phyloP scores from a whole-genome alignment of 2,329 filamentous ascomycete species.

The Trichoderma sp. region DNA sequence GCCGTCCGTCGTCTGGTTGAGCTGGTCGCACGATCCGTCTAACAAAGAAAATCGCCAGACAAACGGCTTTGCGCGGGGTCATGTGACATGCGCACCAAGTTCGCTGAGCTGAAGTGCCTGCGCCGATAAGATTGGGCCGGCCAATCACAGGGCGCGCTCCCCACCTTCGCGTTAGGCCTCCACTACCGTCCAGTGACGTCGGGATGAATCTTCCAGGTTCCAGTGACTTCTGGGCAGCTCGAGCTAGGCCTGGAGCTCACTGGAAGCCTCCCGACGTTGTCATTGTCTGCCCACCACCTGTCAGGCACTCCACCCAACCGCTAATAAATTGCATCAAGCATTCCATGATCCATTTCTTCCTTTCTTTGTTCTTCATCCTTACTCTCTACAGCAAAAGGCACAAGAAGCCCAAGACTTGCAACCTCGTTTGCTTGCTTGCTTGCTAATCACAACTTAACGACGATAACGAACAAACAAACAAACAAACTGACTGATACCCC shows the following conservation, averaged over 20 bases:
- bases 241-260: slow-evolving; percentile 25
- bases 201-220: slow-evolving; percentile 34
- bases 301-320: slow-evolving; percentile 16
- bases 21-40: not conserved
- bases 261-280: slow-evolving; percentile 23
- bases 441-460: not conserved
- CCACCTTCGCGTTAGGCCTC: slow-evolving; percentile 22
- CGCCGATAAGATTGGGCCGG: slow-evolving; percentile 27
- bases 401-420: slow-evolving; percentile 1
- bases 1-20: slow-evolving; percentile 28
- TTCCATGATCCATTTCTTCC: not conserved
- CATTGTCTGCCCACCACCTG: slow-evolving; percentile 13
- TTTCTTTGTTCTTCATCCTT: not conserved
- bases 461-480: not conserved
- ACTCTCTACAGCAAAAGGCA: not conserved
- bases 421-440: slow-evolving; percentile 1
- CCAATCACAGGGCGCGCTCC: slow-evolving; percentile 27
- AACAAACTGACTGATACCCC: not conserved
- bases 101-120: not conserved
- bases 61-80: slow-evolving; percentile 23
- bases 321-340: slow-evolving; percentile 14
- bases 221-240: slow-evolving; percentile 32
- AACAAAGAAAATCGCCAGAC: slow-evolving; percentile 23
- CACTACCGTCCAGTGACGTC: slow-evolving; percentile 34
- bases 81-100: slow-evolving; percentile 25